Evolutionary conservation across 805 yeast genomes (phyloP), one percentile per base, ranked within the genome.

Genomic region (Kodamaea kakaduensis): DNA sequence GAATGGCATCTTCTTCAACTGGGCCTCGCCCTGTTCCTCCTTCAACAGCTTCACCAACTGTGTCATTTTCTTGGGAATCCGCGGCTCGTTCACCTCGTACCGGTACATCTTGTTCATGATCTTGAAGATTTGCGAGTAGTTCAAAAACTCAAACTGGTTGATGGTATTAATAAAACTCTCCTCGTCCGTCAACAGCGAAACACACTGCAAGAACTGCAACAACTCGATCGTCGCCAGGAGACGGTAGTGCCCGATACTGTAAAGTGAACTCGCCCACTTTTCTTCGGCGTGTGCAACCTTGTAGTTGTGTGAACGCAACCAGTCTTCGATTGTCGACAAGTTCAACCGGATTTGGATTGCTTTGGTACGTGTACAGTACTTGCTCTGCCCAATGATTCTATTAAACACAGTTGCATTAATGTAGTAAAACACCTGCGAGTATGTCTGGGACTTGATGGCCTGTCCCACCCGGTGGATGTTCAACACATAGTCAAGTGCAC

Each of bases 321-420:
- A 93, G 52, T 93, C 96, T 58, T 93, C 97, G 28, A 93, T 61
- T 4, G 84, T 74, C 0, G 96, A 87, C 7, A 93, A 51, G 49
- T 93, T 93, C 36, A 93, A 71, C 37, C 97, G 68, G 30, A 93
- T 81, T 54, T 93, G 97, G 59, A 93, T 77, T 0, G 97, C 97
- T 43, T 81, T 76, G 0, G 86, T 73, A 40, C 99, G 73, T 1
- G 95, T 77, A 32, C 84, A 69, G 46, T 82, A 82, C 47, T 76
- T 83, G 19, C 83, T 77, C 43, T 75, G 78, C 14, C 77, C 67
- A 34, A 89, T 54, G 15, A 88, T 69, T 32, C 79, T 69, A 56
- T 90, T 89, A 63, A 90, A 89, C 14, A 88, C 47, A 3, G 75
- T 71, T 7, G 80, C 64, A 7, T 88, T 78, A 16, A 88, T 63